Base-by-base conservation (phyloP, 768 basidiomycete species). In the Tylopilus felleus region DNA sequence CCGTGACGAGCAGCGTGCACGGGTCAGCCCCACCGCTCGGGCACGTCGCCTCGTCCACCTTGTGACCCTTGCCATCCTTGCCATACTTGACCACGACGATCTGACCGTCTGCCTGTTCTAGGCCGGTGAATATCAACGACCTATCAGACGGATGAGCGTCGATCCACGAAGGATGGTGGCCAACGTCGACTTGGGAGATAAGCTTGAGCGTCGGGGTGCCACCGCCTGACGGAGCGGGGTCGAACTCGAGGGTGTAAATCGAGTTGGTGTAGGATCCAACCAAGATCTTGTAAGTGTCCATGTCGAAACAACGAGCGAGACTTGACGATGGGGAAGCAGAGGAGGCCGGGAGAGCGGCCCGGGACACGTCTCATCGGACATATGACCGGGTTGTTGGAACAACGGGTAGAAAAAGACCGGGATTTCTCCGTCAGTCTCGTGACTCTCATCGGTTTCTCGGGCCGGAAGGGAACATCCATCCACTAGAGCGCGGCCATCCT, bases 111-210 rank as follows among this genome's bases (percentile, higher is more conserved):
- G 75, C 58, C 55, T 85, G 80, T 60, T 91, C 86, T 19, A 91
- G 74, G 0, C 78, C 84, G 12, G 88, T 73, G 61, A 85, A 85
- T 29, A 90, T 73, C 25, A 91, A 60, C 4, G 81, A 79, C 41
- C 71, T 74, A 56, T 86, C 79, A 0, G 64, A 68, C 0, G 84
- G 83, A 62, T 86, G 80, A 8, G 74, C 71, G 12, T 84, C 79
- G 56, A 94, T 76, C 91, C 91, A 93, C 6, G 89, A 90, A 1
- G 90, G 87, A 61, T 82, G 81, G 59, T 77, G 69, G 25, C 87
- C 86, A 33, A 83, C 80, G 9, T 67, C 64, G 47, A 81, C 61
- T 16, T 75, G 58, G 5, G 81, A 77, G 13, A 72, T 61, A 29
- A 80, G 65, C 12, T 71, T 72, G 52, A 91, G 70, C 22, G 75